Evolutionary conservation across 148 eudicot species (phyloP).

Genomic region (Bassia scoparia): DNA sequence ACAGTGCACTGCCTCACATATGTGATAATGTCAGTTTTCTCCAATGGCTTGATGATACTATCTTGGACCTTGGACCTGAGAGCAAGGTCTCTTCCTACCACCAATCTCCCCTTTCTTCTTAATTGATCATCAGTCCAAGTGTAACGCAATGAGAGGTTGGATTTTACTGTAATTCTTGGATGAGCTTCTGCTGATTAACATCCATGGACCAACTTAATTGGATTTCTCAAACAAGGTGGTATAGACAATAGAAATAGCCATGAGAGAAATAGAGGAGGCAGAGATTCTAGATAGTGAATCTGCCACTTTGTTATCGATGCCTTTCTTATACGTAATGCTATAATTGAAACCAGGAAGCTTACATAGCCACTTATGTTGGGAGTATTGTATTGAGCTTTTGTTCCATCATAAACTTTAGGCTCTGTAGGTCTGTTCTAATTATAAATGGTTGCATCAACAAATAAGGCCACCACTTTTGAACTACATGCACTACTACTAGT

Average conservation of each 20-base stretch:
- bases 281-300: not conserved
- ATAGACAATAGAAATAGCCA: no score
- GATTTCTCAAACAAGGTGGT: no score
- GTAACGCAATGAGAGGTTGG: not conserved
- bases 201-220: not conserved
- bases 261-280: fast-evolving
- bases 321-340: not conserved
- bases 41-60: not conserved
- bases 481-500: not conserved
- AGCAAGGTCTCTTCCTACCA: not conserved
- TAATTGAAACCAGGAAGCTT: not conserved
- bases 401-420: not conserved
- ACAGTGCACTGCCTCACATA: not conserved
- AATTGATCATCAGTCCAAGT: not conserved
- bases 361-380: not conserved
- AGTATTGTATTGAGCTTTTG: not conserved
- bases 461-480: not conserved
- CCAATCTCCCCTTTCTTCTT: not conserved
- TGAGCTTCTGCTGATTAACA: not conserved
- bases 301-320: not conserved
- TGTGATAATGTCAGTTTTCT: not conserved
- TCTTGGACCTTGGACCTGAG: not conserved
- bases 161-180: not conserved
- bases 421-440: not conserved
- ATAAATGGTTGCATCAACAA: not conserved